Evolutionary conservation across 1,284 basidiomycete species (phyloP).

Genomic region (Ustilago trichophora): DNA sequence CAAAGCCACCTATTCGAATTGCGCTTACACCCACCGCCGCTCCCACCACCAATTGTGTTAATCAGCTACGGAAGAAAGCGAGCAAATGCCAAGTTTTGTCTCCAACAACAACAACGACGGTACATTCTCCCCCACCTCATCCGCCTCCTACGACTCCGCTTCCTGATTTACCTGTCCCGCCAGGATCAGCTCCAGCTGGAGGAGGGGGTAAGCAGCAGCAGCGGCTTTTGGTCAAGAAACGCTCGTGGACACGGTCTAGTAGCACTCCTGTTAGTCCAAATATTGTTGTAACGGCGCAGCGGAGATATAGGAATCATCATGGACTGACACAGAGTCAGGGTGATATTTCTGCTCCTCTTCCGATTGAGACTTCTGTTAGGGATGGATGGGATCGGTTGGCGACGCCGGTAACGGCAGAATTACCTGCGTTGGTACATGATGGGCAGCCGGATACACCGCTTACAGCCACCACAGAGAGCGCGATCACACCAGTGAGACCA

Average conservation of each 20-base stretch:
- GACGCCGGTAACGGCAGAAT: background rate
- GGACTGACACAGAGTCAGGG: constrained; percentile 4
- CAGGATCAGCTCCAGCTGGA: constrained; percentile 5
- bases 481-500: constrained; percentile 6
- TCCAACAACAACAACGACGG: background rate
- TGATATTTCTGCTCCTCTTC: too few species aligned
- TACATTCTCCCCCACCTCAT: constrained; percentile 25
- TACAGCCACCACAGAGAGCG: constrained; percentile 4
- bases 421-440: constrained; percentile 5
- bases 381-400: too few species aligned
- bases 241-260: constrained; percentile 6
- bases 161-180: constrained; percentile 14
- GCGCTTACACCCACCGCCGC: background rate
- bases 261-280: constrained; percentile 21
- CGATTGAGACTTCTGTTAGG: too few species aligned
- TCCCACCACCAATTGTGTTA: background rate
- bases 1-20: constrained; percentile 29
- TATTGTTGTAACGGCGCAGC: background rate
- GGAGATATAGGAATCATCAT: background rate
- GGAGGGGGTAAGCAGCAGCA: too few species aligned
- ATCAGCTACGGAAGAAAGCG: background rate
- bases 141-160: constrained; percentile 23
- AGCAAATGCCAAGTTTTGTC: constrained; percentile 4
- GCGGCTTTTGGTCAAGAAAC: background rate
- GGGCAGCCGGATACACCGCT: constrained; percentile 13